These are phyloP conservation scores for Picea glauca DNA, from an alignment of 75 land plant species.

Conservation along the genomic window DNA sequence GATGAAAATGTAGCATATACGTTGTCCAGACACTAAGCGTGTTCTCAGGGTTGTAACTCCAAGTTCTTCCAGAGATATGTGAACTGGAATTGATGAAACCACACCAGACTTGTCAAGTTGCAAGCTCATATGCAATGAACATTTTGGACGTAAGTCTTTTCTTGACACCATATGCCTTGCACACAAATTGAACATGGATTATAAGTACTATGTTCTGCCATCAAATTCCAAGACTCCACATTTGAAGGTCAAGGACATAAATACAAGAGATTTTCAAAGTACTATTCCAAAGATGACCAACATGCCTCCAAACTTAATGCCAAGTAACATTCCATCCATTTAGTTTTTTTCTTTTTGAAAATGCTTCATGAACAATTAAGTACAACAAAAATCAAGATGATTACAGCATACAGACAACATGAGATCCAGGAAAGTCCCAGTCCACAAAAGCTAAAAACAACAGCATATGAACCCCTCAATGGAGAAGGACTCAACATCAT, in stretches of 20 bases:
- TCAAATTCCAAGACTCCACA: neutral
- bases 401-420: too few relatives aligned
- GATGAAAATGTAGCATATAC: conserved; percentile 16
- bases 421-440: too few relatives aligned
- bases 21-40: conserved; percentile 45
- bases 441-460: too few relatives aligned
- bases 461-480: too few relatives aligned
- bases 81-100: conserved; percentile 58
- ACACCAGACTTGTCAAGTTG: conserved; percentile 31
- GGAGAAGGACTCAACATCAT: too few relatives aligned
- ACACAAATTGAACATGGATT: conserved; percentile 4
- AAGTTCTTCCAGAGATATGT: conserved; percentile 42
- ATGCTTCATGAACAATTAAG: too few relatives aligned
- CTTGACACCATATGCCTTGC: conserved; percentile 45
- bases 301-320: neutral
- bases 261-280: too few relatives aligned
- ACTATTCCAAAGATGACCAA: neutral
- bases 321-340: neutral
- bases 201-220: neutral
- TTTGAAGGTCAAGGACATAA: neutral
- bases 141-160: conserved; percentile 30
- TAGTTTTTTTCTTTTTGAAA: too few relatives aligned
- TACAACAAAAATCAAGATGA: too few relatives aligned
- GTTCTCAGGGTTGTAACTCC: conserved; percentile 55
- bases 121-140: conserved; percentile 32